Evolutionary conservation across 352 stramenopile genomes (phyloP).

Genomic region (Phytophthora sp.): DNA sequence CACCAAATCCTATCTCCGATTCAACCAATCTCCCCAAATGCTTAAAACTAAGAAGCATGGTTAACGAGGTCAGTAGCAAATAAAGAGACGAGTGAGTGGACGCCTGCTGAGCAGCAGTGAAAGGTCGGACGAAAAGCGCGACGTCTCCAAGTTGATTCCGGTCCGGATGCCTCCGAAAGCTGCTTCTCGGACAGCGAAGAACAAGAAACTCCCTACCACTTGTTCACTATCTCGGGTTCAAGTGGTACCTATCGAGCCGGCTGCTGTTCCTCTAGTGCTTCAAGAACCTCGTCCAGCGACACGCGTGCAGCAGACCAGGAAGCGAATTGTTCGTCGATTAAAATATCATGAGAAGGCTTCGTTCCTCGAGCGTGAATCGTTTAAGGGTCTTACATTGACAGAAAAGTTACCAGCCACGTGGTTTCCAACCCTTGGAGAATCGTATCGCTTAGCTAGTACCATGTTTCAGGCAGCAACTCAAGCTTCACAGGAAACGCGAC

Average conservation of each 20-base stretch:
- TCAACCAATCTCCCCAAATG: slow-evolving; percentile 12
- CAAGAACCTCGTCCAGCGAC: not conserved
- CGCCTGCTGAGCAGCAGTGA: too few species aligned
- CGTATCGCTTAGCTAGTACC: slow-evolving; percentile 52
- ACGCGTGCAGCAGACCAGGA: slow-evolving; percentile 24
- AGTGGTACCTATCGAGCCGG: not conserved
- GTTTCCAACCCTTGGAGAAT: slow-evolving; percentile 40
- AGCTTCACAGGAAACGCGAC: slow-evolving; percentile 33
- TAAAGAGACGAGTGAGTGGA: too few species aligned
- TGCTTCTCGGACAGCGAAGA: slow-evolving; percentile 9
- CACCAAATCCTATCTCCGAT: slow-evolving; percentile 38
- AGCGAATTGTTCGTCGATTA: slow-evolving; percentile 39
- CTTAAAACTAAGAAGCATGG: slow-evolving; percentile 14
- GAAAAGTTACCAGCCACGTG: slow-evolving; percentile 3
- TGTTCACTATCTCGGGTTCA: not conserved
- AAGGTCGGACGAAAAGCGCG: slow-evolving; percentile 24
- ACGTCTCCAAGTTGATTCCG: slow-evolving; percentile 3
- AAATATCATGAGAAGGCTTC: slow-evolving; percentile 56
- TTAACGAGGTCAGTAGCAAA: too few species aligned
- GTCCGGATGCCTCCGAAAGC: slow-evolving; percentile 21
- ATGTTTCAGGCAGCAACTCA: slow-evolving; percentile 36
- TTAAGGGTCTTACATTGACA: slow-evolving; percentile 21
- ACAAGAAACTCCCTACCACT: slow-evolving; percentile 3
- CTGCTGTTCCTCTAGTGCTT: not conserved
- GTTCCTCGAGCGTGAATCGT: slow-evolving; percentile 52